Conservation (phyloP, 352 stramenopile genomes). For the Pythium myriotylum region DNA sequence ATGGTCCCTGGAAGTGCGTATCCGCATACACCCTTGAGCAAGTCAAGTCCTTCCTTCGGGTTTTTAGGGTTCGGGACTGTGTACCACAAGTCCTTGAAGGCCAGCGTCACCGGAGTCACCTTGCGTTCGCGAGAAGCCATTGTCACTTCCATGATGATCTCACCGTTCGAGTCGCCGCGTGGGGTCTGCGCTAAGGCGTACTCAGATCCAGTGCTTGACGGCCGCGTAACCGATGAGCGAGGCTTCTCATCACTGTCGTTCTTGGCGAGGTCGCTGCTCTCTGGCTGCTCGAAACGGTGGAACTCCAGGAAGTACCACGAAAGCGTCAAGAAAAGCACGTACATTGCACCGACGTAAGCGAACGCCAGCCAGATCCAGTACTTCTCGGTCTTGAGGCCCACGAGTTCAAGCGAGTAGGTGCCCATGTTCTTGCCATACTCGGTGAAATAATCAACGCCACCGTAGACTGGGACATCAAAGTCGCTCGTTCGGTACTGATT, state of each 20-base stretch:
- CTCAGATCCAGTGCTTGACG: neutral
- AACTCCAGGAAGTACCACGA: slow-evolving; percentile 27
- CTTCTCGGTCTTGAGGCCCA: slow-evolving; percentile 29
- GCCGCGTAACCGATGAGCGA: neutral
- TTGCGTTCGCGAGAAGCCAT: neutral
- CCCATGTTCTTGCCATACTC: slow-evolving; percentile 34
- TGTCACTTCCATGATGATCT: neutral
- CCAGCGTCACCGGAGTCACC: slow-evolving; percentile 27
- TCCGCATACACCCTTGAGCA: slow-evolving; percentile 49
- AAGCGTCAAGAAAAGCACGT: slow-evolving; percentile 12
- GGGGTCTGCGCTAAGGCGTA: slow-evolving; percentile 8
- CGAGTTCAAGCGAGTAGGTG: slow-evolving; percentile 37
- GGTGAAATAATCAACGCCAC: slow-evolving; percentile 40
- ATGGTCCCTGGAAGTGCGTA: slow-evolving; percentile 37
- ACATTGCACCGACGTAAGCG: slow-evolving; percentile 15
- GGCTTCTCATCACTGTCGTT: neutral
- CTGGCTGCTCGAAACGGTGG: slow-evolving; percentile 12
- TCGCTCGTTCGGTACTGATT: slow-evolving; percentile 39
- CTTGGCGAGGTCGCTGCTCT: slow-evolving; percentile 5
- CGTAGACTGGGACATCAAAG: slow-evolving; percentile 39
- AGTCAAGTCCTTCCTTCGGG: slow-evolving; percentile 46
- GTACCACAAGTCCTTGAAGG: slow-evolving; percentile 38
- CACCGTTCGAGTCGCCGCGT: neutral
- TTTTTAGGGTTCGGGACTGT: slow-evolving; percentile 31
- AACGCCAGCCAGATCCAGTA: slow-evolving; percentile 23